A percentile compares a stretch with the other conserved stretches of the same genome.
Conservation (phyloP, 805 yeast species). For the Saccharomyces jurei region DNA sequence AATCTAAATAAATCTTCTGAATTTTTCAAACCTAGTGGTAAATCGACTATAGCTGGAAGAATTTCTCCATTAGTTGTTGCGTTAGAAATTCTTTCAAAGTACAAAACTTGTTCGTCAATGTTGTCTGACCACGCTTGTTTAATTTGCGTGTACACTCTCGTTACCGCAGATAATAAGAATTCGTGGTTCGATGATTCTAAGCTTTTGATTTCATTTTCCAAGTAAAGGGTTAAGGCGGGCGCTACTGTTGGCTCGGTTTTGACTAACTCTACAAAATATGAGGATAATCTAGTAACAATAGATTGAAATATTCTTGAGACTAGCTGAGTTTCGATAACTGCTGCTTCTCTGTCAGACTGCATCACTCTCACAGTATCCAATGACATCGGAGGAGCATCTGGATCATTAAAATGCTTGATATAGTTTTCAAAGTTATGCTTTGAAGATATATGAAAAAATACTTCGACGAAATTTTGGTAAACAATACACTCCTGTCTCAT, state of each 20-base stretch:
- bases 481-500: constrained; percentile 26
- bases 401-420: constrained; percentile 29
- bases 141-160: constrained; percentile 45
- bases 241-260: constrained; percentile 34
- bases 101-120: constrained; percentile 44
- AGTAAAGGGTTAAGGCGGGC: constrained; percentile 36
- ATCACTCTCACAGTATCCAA: constrained; percentile 32
- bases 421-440: constrained; percentile 36
- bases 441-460: constrained; percentile 40
- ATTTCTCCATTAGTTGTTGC: constrained; percentile 33
- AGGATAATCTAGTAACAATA: constrained; percentile 20
- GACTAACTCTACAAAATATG: constrained; percentile 28
- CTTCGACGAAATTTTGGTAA: constrained; percentile 44
- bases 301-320: constrained; percentile 41
- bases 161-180: constrained; percentile 44
- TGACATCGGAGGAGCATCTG: constrained; percentile 15
- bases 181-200: constrained; percentile 55
- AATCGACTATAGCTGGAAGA: constrained; percentile 38
- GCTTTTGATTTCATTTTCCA: constrained; percentile 33
- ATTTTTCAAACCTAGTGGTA: constrained; percentile 39
- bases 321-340: constrained; percentile 36
- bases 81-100: constrained; percentile 32
- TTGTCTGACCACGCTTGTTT: constrained; percentile 51
- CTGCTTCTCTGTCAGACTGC: constrained; percentile 40
- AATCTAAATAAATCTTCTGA: constrained; percentile 27